phyloP scores from a whole-genome alignment of 2,329 filamentous ascomycete genomes.

The Coniochaeta prunicola region DNA sequence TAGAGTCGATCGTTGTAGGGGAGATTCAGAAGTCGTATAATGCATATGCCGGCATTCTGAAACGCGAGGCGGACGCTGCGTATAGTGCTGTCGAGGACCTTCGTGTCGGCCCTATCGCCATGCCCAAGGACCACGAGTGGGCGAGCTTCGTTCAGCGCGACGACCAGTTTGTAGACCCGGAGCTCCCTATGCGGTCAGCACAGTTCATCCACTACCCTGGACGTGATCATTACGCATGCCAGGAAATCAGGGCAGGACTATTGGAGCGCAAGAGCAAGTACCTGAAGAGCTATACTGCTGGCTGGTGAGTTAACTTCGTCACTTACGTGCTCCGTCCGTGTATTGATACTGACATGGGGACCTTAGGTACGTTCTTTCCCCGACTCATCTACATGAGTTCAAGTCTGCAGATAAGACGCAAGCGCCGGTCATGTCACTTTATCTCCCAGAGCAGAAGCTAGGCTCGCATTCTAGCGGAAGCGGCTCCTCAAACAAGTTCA shows the following conservation, averaged over 20 bases:
- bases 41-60: constrained; percentile 83
- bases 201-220: constrained; percentile 89
- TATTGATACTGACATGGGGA: constrained; percentile 13
- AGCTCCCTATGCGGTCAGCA: constrained; percentile 66
- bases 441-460: constrained; percentile 89
- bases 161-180: constrained; percentile 81
- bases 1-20: constrained; percentile 92
- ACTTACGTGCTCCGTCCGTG: neutral
- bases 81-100: constrained; percentile 74
- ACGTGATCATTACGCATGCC: constrained; percentile 71
- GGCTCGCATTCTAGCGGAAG: constrained; percentile 80
- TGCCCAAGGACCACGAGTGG: constrained; percentile 95
- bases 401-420: constrained; percentile 93
- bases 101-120: constrained; percentile 76
- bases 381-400: constrained; percentile 97
- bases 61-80: constrained; percentile 79
- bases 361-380: constrained; percentile 83
- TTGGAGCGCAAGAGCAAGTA: constrained; percentile 98
- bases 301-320: constrained; percentile 60
- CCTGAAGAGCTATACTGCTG: constrained; percentile 91
- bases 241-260: constrained; percentile 84
- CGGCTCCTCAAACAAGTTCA: constrained; percentile 92
- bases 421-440: constrained; percentile 91
- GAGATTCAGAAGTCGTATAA: constrained; percentile 99
- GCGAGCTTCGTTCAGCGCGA: constrained; percentile 71